Conservation (phyloP, 306 rosid genomes). For the Phaseolus lunatus region DNA sequence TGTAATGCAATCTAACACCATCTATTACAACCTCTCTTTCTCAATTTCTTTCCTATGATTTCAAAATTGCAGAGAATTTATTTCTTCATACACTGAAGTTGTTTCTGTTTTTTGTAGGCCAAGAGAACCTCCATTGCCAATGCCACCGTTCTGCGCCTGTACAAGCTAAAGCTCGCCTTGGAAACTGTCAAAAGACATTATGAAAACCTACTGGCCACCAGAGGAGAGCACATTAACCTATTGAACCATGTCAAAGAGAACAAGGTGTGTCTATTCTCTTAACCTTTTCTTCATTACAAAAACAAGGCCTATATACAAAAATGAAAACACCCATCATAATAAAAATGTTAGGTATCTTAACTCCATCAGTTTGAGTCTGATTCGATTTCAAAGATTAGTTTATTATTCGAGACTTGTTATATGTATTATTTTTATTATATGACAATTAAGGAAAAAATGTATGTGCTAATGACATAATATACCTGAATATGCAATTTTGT, state of each 20-base stretch:
- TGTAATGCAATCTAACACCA: constrained; percentile 47
- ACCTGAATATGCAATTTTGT: too few species aligned
- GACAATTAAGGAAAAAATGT: background rate
- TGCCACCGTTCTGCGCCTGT: constrained; percentile 37
- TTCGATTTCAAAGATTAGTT: too few species aligned
- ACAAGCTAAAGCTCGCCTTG: constrained; percentile 48
- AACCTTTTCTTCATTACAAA: constrained; percentile 1
- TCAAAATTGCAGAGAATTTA: background rate
- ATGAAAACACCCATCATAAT: background rate
- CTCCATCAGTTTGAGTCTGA: background rate
- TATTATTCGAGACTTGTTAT: background rate
- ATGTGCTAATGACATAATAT: too few species aligned
- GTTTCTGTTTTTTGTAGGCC: constrained; percentile 45
- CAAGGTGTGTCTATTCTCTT: constrained; percentile 38
- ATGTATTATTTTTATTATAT: background rate
- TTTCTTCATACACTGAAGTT: constrained; percentile 28
- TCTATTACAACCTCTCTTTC: background rate
- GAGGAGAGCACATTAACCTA: constrained; percentile 40
- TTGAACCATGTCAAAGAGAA: constrained; percentile 43
- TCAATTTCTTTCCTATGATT: background rate
- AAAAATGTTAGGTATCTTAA: background rate
- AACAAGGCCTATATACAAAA: background rate
- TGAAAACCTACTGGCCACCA: constrained; percentile 44
- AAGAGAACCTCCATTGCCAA: constrained; percentile 40
- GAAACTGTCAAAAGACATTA: constrained; percentile 55